Evolutionary conservation across 2,329 filamentous ascomycete genomes (phyloP), one percentile per base, ranked within the genome.

Genomic region (Fulvia fulva): DNA sequence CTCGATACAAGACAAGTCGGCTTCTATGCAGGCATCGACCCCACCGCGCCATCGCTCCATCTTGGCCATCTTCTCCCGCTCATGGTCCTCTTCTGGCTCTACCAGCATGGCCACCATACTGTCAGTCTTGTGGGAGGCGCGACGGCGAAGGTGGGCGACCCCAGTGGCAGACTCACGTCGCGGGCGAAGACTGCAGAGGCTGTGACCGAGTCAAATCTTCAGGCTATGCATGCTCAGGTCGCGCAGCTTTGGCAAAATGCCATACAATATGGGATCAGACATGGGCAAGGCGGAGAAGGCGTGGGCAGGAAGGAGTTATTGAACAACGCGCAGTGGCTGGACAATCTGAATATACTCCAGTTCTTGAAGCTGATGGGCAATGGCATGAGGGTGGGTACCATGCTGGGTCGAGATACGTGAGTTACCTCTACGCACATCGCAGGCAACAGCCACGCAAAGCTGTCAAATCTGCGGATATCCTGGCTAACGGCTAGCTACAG

Each of bases 251-350:
- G 91, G 84, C 65, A 71, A 21, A 91, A 92, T 65, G 88, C 92
- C 30, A 85, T 90, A 49, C 67, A 68, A 0, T 82, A 90, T 63
- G 88, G 83, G 5, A 73, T 75, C 55, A 87, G 84, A 63, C 85
- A 88, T 69, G 87, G 87, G 3, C 88, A 86, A 69, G 51, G 56
- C 9, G 79, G 79, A 59, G 77, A 87, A 46, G 87, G 82, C 79
- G 80, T 83, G 4, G 90, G 89, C 78, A 84, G 79, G 62, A 83
- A 86, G 55, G 83, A 82, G 22, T 68, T 97, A 37, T 73, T 86
- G 26, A 95, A 96, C 76, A 99, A 99, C 74, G 88, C 85, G 63
- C 80, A 80, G 51, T 99, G 94, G 94, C 85, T 92, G 77, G 84
- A 88, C 64, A 84, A 82, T 41, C 75, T 90, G 45, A 80, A 85